Evolutionary conservation across 2,329 filamentous ascomycete genomes (phyloP).

Genomic region (Pezizomycotina sp.): DNA sequence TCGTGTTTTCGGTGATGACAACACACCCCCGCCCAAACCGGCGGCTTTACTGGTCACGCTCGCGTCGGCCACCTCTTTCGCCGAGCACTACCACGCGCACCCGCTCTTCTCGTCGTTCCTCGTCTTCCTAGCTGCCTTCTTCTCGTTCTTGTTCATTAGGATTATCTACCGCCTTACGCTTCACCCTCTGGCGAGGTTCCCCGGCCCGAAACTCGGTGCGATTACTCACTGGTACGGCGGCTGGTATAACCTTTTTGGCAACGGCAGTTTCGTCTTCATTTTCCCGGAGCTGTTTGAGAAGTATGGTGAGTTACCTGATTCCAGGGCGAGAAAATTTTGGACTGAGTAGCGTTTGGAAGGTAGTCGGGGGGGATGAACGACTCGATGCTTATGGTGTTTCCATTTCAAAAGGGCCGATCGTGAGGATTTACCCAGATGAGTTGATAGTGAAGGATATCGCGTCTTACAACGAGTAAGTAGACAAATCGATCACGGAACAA

Average conservation of each 20-base stretch:
- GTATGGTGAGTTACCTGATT: constrained; percentile 25
- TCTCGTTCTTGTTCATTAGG: constrained; percentile 3
- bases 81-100: not conserved
- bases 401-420: constrained; percentile 26
- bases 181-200: constrained; percentile 27
- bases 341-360: constrained; percentile 1
- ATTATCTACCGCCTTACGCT: constrained; percentile 26
- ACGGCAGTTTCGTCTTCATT: constrained; percentile 25
- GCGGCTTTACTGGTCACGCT: too few species aligned
- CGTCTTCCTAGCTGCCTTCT: constrained; percentile 1
- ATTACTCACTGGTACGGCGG: constrained; percentile 27
- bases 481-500: not conserved
- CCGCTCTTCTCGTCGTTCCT: constrained; percentile 1
- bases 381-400: not conserved
- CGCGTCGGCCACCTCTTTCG: too few species aligned
- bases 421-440: constrained; percentile 30
- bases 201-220: constrained; percentile 28
- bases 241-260: constrained; percentile 27
- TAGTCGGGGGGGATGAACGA: constrained; percentile 5
- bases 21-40: too few species aligned
- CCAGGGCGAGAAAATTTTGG: constrained; percentile 3
- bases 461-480: constrained; percentile 22
- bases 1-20: too few species aligned
- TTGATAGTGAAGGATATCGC: constrained; percentile 26
- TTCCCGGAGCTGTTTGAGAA: constrained; percentile 27